Evolutionary conservation across 176 grass and related monocot genomes (phyloP).

Genomic region (Aegilops tauschii): DNA sequence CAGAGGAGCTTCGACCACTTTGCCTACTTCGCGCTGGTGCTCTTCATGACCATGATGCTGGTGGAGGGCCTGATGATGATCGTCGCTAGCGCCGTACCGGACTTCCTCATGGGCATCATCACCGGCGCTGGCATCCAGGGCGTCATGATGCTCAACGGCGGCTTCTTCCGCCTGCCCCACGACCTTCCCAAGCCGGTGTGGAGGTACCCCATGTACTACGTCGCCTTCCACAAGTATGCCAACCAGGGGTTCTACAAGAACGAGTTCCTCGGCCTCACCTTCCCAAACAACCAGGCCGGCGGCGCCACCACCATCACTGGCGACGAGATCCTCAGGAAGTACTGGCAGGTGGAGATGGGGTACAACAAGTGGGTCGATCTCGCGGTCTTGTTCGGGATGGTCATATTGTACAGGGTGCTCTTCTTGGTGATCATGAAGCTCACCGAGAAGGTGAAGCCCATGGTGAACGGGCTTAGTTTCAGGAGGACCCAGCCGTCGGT

Average conservation of each 20-base stretch:
- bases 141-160: constrained; percentile 87
- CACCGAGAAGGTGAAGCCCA: constrained; percentile 62
- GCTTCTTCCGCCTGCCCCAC: constrained; percentile 75
- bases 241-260: constrained; percentile 92
- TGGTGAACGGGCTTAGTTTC: constrained; percentile 50
- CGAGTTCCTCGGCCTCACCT: constrained; percentile 73
- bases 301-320: constrained; percentile 46
- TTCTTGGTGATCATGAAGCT: constrained; percentile 72
- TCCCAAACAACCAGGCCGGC: constrained; percentile 49
- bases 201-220: constrained; percentile 84
- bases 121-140: constrained; percentile 86
- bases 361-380: constrained; percentile 90
- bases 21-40: constrained; percentile 66
- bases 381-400: constrained; percentile 62
- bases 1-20: constrained; percentile 70
- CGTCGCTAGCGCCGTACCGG: constrained; percentile 72
- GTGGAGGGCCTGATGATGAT: constrained; percentile 96
- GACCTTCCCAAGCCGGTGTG: constrained; percentile 71
- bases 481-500: constrained; percentile 15
- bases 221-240: constrained; percentile 82
- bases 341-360: constrained; percentile 73
- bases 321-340: constrained; percentile 47
- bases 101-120: constrained; percentile 98
- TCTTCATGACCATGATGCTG: constrained; percentile 80
- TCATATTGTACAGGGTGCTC: constrained; percentile 56